phyloP scores from a whole-genome alignment of 345 rosid genomes.

The Aquilaria sinensis region DNA sequence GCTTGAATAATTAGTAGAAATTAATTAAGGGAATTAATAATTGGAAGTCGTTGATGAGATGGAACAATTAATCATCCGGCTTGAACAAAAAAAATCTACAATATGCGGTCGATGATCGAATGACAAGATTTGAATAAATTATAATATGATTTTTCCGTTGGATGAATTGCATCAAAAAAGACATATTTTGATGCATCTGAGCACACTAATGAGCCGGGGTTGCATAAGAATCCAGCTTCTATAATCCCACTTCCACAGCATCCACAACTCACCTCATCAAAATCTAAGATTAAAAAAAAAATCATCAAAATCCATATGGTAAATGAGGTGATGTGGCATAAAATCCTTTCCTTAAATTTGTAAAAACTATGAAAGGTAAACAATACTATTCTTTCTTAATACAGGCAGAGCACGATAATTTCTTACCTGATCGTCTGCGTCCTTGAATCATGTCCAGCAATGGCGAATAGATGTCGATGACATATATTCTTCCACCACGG shows the following conservation, averaged over 20 bases:
- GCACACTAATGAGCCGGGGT: constrained; percentile 55
- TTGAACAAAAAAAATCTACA: too few relatives aligned
- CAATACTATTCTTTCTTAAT: too few relatives aligned
- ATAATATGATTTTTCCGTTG: constrained; percentile 52
- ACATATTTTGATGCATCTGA: constrained; percentile 60
- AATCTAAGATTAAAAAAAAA: constrained; percentile 26
- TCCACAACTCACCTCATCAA: constrained; percentile 49
- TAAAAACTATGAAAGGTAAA: too few relatives aligned
- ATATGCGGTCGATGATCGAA: constrained; percentile 24
- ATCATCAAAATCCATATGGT: too few relatives aligned
- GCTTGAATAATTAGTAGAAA: too few relatives aligned
- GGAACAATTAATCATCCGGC: too few relatives aligned
- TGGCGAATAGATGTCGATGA: constrained; percentile 32
- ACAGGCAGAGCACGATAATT: too few relatives aligned
- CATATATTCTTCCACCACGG: constrained; percentile 30
- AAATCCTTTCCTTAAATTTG: too few relatives aligned
- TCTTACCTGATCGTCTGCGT: constrained; percentile 32
- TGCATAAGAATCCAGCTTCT: constrained; percentile 54
- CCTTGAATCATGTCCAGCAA: constrained; percentile 36
- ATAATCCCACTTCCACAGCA: constrained; percentile 80
- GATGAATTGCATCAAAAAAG: constrained; percentile 87
- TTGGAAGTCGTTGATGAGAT: neutral
- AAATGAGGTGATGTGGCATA: too few relatives aligned
- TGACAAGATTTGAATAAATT: constrained; percentile 26
- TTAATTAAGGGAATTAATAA: neutral